Base-by-base conservation (phyloP, 352 stramenopile genomes). In the Phytophthora capsici region DNA sequence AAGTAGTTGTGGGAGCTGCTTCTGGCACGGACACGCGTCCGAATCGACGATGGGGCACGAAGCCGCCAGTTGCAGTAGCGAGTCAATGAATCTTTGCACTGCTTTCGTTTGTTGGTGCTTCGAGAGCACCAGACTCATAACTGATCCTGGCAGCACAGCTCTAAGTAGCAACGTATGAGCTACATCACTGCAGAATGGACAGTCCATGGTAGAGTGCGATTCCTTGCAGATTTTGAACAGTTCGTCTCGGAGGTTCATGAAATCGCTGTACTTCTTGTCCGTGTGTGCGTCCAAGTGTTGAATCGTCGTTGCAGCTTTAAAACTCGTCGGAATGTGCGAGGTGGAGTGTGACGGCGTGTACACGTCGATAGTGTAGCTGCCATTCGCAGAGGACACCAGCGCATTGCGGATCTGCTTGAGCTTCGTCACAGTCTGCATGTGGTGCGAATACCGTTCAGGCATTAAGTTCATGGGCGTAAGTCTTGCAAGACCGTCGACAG, bases 171-270 rank as follows among this genome's bases (percentile, higher is more conserved):
- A 62, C 36, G 51, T 73, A 36, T 69, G 53, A 37, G 57, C 59
- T 47, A 75, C 59, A 30, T 72, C 58, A 40, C 62, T 53, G 48
- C 73, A 80, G 49, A 77, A 84, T 13, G 43, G 25, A 53, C 76
- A 84, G 40, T 49, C 25, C 17, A 46, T 28, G n/a, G 52, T 32
- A 5, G 45, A 30, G 43, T 78, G 57, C 9, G 47, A 43, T 19
- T 12, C 30, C 28, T 48, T 58, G 51, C 37, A 59, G 0, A 40
- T 63, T 9, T 73, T 44, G 45, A 66, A 75, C 8, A 75, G 43
- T 41, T 72, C 53, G 47, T 80, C 60, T 1, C 78, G 78, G 6
- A 86, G 69, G 22, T 47, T 40, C 12, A 73, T 59, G 10, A 86
- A 63, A 19, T 86, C 69, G 13, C 49, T 40, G 5, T 84, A 69